phyloP scores from a whole-genome alignment of 257 asterid species.

The Prunella vulgaris region DNA sequence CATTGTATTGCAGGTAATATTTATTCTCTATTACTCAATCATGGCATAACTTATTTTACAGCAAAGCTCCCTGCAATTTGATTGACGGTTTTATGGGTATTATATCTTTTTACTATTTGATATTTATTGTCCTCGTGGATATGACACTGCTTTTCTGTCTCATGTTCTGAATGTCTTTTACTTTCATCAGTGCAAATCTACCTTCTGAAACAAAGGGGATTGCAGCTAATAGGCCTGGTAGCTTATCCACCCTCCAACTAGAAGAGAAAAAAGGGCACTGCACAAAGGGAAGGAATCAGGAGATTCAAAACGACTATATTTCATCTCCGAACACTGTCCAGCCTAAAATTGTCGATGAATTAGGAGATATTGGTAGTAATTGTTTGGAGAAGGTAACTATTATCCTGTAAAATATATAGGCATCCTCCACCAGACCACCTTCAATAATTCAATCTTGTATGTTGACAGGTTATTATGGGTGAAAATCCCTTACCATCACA shows the following conservation, averaged over 20 bases:
- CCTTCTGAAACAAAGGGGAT: slow-evolving; percentile 32
- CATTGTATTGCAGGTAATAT: slow-evolving; percentile 75
- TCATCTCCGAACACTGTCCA: slow-evolving; percentile 30
- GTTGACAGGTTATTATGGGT: slow-evolving; percentile 42
- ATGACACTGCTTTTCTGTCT: slow-evolving; percentile 13
- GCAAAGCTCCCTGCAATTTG: not conserved
- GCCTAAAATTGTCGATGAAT: slow-evolving; percentile 17
- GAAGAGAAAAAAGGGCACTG: slow-evolving; percentile 47
- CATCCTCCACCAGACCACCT: not conserved
- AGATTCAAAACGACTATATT: slow-evolving; percentile 25
- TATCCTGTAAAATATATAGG: slow-evolving; percentile 1
- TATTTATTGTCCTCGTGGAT: not conserved
- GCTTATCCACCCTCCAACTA: slow-evolving; percentile 34
- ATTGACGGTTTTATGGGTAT: not conserved
- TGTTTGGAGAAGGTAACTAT: slow-evolving; percentile 43
- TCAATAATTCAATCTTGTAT: slow-evolving; percentile 18
- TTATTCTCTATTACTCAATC: slow-evolving; percentile 6
- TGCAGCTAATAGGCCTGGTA: slow-evolving; percentile 32
- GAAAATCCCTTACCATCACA: slow-evolving; percentile 36
- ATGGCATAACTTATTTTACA: not conserved
- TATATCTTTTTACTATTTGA: not conserved
- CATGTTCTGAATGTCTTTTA: slow-evolving; percentile 18
- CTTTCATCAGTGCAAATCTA: slow-evolving; percentile 38
- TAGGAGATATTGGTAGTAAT: slow-evolving; percentile 24
- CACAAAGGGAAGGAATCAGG: slow-evolving; percentile 28